A percentile compares a stretch with the other conserved stretches of the same genome.
These are phyloP conservation scores for Ambrosia artemisiifolia DNA, from an alignment of 129 eudicot species.

Conservation along the genomic window DNA sequence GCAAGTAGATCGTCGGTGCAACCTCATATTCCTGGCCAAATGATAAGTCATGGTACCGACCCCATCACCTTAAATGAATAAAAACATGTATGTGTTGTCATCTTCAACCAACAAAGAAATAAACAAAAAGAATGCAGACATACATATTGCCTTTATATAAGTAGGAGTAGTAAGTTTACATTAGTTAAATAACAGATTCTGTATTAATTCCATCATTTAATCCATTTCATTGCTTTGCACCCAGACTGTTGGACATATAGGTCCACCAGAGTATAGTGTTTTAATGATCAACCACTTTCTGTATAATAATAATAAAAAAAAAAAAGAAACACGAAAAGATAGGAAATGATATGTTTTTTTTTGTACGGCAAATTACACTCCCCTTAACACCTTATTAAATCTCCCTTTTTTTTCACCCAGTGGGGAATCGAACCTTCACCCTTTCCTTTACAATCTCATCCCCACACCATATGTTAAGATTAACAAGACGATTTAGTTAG, in stretches of 20 bases:
- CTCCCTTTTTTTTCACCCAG: too few relatives aligned
- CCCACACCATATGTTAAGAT: too few relatives aligned
- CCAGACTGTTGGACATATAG: conserved; percentile 21
- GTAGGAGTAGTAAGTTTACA: background rate
- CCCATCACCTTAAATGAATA: conserved; percentile 6
- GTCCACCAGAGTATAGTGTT: conserved; percentile 25
- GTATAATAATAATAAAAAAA: too few relatives aligned
- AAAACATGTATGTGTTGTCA: background rate
- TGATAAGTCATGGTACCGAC: conserved; percentile 18
- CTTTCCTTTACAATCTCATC: too few relatives aligned
- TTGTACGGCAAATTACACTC: too few relatives aligned
- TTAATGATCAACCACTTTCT: conserved; percentile 3
- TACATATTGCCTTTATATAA: background rate
- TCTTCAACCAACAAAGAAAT: conserved; percentile 5
- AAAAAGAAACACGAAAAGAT: background rate
- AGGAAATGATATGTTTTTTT: too few relatives aligned
- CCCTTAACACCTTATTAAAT: too few relatives aligned
- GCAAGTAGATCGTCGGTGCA: conserved; percentile 21
- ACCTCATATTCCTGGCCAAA: background rate
- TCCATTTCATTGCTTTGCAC: conserved; percentile 18
- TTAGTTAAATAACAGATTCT: background rate
- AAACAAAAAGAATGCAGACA: conserved; percentile 1
- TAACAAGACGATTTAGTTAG: too few relatives aligned
- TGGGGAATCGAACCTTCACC: too few relatives aligned
- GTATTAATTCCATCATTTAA: conserved; percentile 4